A percentile compares a stretch with the other conserved stretches of the same genome.
phyloP scores from a whole-genome alignment of 805 yeast genomes.

The Candida odintsovae region DNA sequence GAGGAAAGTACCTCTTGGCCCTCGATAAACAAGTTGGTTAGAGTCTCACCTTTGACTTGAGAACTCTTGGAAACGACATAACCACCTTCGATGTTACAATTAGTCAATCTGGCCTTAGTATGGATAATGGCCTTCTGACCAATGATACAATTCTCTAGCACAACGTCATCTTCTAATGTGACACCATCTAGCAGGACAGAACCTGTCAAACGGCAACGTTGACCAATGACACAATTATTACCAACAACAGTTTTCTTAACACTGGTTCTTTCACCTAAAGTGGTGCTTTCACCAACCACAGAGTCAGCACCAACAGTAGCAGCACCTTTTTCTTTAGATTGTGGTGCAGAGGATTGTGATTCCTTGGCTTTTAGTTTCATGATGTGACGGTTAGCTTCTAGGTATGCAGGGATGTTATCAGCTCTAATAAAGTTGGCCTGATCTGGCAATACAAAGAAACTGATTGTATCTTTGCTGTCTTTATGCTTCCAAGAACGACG shows the following conservation, averaged over 20 bases:
- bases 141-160: constrained; percentile 76
- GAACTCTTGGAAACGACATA: constrained; percentile 58
- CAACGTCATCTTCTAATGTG: constrained; percentile 68
- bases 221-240: constrained; percentile 67
- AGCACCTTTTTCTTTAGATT: constrained; percentile 42
- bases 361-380: constrained; percentile 58
- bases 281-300: constrained; percentile 61
- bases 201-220: constrained; percentile 82
- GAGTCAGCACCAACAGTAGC: constrained; percentile 90
- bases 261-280: constrained; percentile 74
- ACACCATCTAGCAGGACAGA: constrained; percentile 73
- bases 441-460: constrained; percentile 64
- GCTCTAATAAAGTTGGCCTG: constrained; percentile 69
- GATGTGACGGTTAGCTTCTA: constrained; percentile 83
- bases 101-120: constrained; percentile 58
- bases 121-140: constrained; percentile 67
- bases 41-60: constrained; percentile 51
- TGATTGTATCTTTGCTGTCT: constrained; percentile 49
- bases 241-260: constrained; percentile 86
- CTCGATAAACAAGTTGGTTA: constrained; percentile 31
- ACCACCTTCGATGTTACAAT: constrained; percentile 82
- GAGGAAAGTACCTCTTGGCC: constrained; percentile 19
- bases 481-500: constrained; percentile 90
- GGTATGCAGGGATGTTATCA: constrained; percentile 71
- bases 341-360: constrained; percentile 16